phyloP scores from a whole-genome alignment of 2,329 filamentous ascomycete species.

The Raffaelea albimanens region DNA sequence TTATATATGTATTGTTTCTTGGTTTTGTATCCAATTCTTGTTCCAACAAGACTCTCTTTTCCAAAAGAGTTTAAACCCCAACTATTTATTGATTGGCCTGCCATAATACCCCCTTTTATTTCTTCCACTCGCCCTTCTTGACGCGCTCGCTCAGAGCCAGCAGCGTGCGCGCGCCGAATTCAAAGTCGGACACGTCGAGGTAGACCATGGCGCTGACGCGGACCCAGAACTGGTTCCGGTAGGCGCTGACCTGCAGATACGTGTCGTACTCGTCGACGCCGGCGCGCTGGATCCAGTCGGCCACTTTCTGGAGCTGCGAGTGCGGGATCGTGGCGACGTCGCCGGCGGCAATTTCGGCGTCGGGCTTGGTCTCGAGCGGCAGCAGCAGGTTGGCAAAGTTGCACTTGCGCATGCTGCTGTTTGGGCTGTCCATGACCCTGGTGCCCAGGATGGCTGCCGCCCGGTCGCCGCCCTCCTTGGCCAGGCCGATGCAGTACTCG shows the following conservation, averaged over 20 bases:
- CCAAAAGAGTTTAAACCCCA: too few species aligned
- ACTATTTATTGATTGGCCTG: too few species aligned
- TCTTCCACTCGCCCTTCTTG: constrained; percentile 11
- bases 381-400: constrained; percentile 55
- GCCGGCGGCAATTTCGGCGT: constrained; percentile 1
- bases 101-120: too few species aligned
- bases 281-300: constrained; percentile 26
- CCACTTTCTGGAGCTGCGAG: constrained; percentile 18
- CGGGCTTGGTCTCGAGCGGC: constrained; percentile 27
- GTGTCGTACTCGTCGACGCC: constrained; percentile 39
- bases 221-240: constrained; percentile 49
- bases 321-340: constrained; percentile 9
- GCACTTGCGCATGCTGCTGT: constrained; percentile 44
- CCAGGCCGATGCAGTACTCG: constrained; percentile 45
- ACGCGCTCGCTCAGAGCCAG: constrained; percentile 17
- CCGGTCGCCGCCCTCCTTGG: constrained; percentile 42
- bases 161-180: constrained; percentile 45
- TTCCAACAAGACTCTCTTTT: too few species aligned
- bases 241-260: constrained; percentile 47
- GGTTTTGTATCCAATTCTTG: too few species aligned
- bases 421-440: constrained; percentile 48
- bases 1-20: too few species aligned
- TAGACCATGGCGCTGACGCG: constrained; percentile 60
- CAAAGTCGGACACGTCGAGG: constrained; percentile 55
- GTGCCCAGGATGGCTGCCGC: constrained; percentile 52